A percentile compares a stretch with the other conserved stretches of the same genome.
phyloP scores from a whole-genome alignment of 768 basidiomycete genomes.

The Suillus decipiens region DNA sequence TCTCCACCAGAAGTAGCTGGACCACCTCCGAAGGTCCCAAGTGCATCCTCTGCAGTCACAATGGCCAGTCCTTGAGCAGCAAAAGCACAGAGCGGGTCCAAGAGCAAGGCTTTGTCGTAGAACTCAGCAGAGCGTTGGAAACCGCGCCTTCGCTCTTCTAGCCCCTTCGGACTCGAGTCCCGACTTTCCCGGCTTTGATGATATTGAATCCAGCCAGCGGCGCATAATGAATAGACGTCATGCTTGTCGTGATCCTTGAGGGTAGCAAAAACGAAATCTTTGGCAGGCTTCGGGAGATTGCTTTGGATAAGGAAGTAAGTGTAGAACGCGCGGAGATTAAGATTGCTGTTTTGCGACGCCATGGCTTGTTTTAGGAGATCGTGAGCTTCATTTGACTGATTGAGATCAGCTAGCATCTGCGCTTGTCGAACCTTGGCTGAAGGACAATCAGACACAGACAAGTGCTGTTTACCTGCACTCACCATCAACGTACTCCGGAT shows the following conservation, averaged over 20 bases:
- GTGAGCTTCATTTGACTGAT: slow-evolving; percentile 80
- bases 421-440: slow-evolving; percentile 93
- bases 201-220: slow-evolving; percentile 85
- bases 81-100: slow-evolving; percentile 85
- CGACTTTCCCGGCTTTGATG: slow-evolving; percentile 83
- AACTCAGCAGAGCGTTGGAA: slow-evolving; percentile 88
- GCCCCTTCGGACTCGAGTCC: slow-evolving; percentile 53
- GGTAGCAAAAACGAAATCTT: slow-evolving; percentile 88
- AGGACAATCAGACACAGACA: slow-evolving; percentile 15
- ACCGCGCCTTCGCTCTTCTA: slow-evolving; percentile 67
- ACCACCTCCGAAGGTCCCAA: slow-evolving; percentile 66
- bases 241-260: slow-evolving; percentile 84
- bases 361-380: slow-evolving; percentile 89
- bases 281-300: slow-evolving; percentile 67
- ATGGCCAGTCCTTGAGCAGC: slow-evolving; percentile 97
- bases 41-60: slow-evolving; percentile 86
- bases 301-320: slow-evolving; percentile 89
- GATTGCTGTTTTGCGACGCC: slow-evolving; percentile 70
- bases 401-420: slow-evolving; percentile 68
- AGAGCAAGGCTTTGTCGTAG: slow-evolving; percentile 85
- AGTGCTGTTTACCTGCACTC: slow-evolving; percentile 28
- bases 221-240: slow-evolving; percentile 90
- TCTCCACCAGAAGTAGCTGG: slow-evolving; percentile 52
- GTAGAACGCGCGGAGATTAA: slow-evolving; percentile 91
- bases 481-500: slow-evolving; percentile 98